Evolutionary conservation across 148 eudicot genomes (phyloP), one percentile per base, ranked within the genome.

Genomic region (Camellia lanceoleosa): DNA sequence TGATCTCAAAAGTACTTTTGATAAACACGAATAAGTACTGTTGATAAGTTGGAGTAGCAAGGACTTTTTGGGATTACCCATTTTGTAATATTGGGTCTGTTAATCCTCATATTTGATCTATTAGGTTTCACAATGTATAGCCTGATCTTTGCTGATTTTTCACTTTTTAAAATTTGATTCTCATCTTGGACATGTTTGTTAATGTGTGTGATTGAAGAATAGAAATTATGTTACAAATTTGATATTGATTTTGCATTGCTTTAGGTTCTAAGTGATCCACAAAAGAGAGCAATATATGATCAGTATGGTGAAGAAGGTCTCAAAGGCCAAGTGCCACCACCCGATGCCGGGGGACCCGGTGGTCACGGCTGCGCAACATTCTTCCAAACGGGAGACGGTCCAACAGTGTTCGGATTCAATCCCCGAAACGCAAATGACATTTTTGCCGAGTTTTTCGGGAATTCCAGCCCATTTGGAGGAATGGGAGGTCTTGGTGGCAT

Each of bases 271-370:
- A 87, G 92, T 83, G 94, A 91, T 85, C 83, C 90, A 15, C 88
- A 87, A 59, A 91, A 91, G 79, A 79, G 94, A 82, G 88, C 88
- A 9, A 61, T 89, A 1, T 89, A 91, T 79, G 94, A 91, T 77
- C 91, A 91, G 72, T 87, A 87, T 77, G 90, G 90, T 61, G 93
- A 89, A 84, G 92, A 87, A 68, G 91, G 94, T 30, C 83, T 89
- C 3, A 86, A 87, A 75, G 93, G 93, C 11, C 90, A 88, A 73
- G 83, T 84, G 79, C 91, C 89, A 72, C 88, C 89, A 7, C 91
- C 93, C 8, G 93, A 71, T 67, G 88, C 86, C 55, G 87, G 89
- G 10, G 91, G 91, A 2, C 82, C 77, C 11, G 82, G 84, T 64
- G 87, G 91, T 0, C 82, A 73, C 11, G 82, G 84, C 58, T 85